Evolutionary conservation across 1,139 yeast species (phyloP).

Genomic region (Eremothecium coryli): DNA sequence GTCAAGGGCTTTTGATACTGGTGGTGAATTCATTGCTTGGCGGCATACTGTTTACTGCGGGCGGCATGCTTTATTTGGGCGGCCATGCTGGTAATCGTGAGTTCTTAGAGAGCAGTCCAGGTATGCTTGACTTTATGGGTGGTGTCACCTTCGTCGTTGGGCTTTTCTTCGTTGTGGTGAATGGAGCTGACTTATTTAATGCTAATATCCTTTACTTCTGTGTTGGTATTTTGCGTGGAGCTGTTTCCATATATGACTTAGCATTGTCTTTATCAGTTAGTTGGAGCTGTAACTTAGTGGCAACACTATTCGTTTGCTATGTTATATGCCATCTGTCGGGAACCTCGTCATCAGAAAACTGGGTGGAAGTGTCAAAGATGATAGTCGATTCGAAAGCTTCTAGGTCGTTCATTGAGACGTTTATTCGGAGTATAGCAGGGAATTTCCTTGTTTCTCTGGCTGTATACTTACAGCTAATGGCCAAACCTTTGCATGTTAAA

Average conservation of each 20-base stretch:
- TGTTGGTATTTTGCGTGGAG: conserved; percentile 59
- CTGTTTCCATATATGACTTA: conserved; percentile 55
- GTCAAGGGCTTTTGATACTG: conserved; percentile 50
- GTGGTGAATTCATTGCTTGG: conserved; percentile 58
- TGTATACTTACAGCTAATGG: conserved; percentile 65
- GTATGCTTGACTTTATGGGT: conserved; percentile 43
- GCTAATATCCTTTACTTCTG: conserved; percentile 62
- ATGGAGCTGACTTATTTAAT: conserved; percentile 68
- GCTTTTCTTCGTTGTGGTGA: conserved; percentile 57
- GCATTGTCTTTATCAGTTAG: conserved; percentile 61
- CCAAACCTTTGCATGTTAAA: conserved; percentile 73
- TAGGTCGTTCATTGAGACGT: conserved; percentile 46
- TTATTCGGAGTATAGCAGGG: conserved; percentile 61
- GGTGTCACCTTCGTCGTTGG: conserved; percentile 61
- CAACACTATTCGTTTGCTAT: conserved; percentile 56
- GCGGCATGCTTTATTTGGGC: conserved; percentile 61
- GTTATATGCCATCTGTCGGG: conserved; percentile 50
- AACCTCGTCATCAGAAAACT: conserved; percentile 34
- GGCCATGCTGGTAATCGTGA: conserved; percentile 45
- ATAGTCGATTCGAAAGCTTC: conserved; percentile 41
- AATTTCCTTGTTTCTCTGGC: conserved; percentile 70
- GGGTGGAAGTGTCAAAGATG: conserved; percentile 40
- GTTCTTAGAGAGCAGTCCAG: conserved; percentile 39
- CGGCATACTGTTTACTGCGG: conserved; percentile 58
- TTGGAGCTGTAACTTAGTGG: conserved; percentile 56